Evolutionary conservation across 2,329 filamentous ascomycete genomes (phyloP).

Genomic region (Zopfia rhizophila): DNA sequence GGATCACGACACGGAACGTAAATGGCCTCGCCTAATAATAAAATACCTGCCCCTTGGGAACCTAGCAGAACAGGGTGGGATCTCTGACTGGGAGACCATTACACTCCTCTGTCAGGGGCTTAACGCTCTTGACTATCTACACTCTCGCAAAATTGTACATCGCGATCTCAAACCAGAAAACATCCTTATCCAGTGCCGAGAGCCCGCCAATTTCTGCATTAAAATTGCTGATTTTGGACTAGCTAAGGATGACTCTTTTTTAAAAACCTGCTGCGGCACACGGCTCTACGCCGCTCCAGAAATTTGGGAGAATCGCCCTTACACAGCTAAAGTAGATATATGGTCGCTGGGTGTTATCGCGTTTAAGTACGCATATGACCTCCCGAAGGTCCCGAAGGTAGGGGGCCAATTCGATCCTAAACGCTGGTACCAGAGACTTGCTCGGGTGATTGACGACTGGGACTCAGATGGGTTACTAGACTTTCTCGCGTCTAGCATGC

Average conservation of each 20-base stretch:
- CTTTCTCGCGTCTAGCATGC: constrained; percentile 7
- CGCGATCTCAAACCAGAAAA: constrained; percentile 7
- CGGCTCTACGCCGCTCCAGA: constrained; percentile 8
- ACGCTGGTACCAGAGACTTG: constrained; percentile 3
- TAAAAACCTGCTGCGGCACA: constrained; percentile 9
- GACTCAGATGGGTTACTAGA: constrained; percentile 4
- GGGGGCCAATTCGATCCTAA: background rate
- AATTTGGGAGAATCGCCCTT: constrained; percentile 11
- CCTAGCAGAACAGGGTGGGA: constrained; percentile 1
- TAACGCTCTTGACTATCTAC: constrained; percentile 7
- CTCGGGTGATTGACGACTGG: background rate
- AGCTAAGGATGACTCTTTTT: constrained; percentile 7
- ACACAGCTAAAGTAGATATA: constrained; percentile 10
- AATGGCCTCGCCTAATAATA: constrained; percentile 7
- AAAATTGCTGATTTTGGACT: constrained; percentile 13
- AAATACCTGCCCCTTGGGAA: constrained; percentile 6
- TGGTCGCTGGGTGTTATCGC: constrained; percentile 13
- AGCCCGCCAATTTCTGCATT: too few relatives aligned
- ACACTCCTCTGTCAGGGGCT: constrained; percentile 5
- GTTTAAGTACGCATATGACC: constrained; percentile 8
- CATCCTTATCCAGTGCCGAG: constrained; percentile 5
- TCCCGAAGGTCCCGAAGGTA: too few relatives aligned
- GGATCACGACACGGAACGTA: constrained; percentile 2
- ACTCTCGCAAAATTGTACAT: too few relatives aligned
- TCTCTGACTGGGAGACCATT: constrained; percentile 5